Evolutionary conservation across 1,284 basidiomycete species (phyloP), one percentile per base, ranked within the genome.

Genomic region (Trametes polyzona): DNA sequence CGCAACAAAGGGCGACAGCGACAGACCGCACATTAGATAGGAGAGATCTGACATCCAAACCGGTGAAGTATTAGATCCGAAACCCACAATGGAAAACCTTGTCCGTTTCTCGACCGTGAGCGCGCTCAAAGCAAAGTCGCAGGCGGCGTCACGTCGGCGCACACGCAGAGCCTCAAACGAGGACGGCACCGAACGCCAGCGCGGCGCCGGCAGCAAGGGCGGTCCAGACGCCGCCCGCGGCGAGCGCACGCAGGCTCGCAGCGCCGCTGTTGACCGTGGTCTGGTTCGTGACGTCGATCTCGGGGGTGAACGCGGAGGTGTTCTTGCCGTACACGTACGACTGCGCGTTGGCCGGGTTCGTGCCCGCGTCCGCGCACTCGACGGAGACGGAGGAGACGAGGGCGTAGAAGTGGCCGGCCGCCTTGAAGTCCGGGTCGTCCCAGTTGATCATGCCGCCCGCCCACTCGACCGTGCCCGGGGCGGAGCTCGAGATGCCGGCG

Each of bases 401-500:
- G 33, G 49, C 42, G 47, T 40, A 52, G 61, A 63, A 55, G 55
- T 61, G 63, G 77, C 82, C 86, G 10, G 84, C 83, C 19, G 85
- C 68, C 40, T 73, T 57, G 72, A 92, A 93, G 73, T 93, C 92
- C 26, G 86, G 79, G 70, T 92, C 82, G 21, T 76, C 66, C 86
- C 87, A 93, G 76, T 92, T 75, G 73, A 93, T 90, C 80, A 88
- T 79, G 33, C 90, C 89, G 57, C 88, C 90, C 17, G 84, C 79
- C 92, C 92, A 95, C 55, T 83, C 67, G 30, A 93, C 72, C 4
- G 89, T 93, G 32, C 92, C 92, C 36, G 73, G 71, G 2, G 90
- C 77, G 35, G 77, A 79, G 8, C 76, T 68, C 39, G 77, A 55
- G 66, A 89, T 86, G 35, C 92, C 92, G 2, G 88, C 87, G 19